Evolutionary conservation across 176 grass and related monocot genomes (phyloP).

Genomic region (Musa itinerans): DNA sequence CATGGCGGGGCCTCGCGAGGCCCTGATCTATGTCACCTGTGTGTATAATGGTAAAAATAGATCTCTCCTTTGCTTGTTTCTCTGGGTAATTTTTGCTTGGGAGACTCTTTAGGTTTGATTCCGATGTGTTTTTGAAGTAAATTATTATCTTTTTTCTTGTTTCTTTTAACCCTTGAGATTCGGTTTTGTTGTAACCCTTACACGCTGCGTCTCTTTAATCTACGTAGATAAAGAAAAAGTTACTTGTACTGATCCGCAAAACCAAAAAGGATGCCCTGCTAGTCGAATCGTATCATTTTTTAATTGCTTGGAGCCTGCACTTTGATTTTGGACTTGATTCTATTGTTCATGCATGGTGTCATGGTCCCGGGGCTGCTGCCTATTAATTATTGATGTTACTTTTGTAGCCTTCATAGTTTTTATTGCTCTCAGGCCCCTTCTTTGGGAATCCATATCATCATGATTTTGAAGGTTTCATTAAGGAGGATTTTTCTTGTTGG

Average conservation of each 20-base stretch:
- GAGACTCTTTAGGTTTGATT: not conserved
- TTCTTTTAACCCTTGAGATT: not conserved
- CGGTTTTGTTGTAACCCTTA: no score
- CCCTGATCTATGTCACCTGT: constrained; percentile 89
- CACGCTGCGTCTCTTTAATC: not conserved
- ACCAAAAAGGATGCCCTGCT: no score
- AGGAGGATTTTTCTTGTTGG: no score
- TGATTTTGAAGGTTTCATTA: no score
- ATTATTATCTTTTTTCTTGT: not conserved
- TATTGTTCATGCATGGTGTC: no score
- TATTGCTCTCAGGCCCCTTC: no score
- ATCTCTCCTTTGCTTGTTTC: not conserved
- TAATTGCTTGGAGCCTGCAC: not conserved
- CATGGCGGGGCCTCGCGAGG: constrained; percentile 67
- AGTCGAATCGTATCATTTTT: not conserved
- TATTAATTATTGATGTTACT: no score
- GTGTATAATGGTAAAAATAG: constrained; percentile 67
- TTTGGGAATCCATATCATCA: no score
- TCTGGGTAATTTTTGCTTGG: not conserved
- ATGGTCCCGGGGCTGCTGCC: no score
- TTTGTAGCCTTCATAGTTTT: no score
- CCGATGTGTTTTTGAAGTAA: no score
- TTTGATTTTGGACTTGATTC: not conserved
- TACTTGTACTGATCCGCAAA: no score
- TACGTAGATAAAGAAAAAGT: not conserved